Base-by-base conservation (phyloP, 192 early-diverging fungal species). In the Coemansia pectinata region DNA sequence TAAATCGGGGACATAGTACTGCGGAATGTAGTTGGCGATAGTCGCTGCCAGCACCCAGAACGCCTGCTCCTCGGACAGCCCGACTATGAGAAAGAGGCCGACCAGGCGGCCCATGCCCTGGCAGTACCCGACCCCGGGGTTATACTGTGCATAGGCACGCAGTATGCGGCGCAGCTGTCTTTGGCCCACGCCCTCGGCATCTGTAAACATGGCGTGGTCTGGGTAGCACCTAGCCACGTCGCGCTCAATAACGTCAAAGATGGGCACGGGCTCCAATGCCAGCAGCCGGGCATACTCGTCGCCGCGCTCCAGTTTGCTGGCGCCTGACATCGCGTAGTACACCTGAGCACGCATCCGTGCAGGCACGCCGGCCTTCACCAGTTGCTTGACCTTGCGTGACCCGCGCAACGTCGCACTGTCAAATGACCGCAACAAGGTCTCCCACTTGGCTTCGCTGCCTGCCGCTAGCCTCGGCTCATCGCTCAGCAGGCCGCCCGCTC, bases 81-180 rank as follows among this genome's bases (percentile, higher is more conserved):
- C 81, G 7, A 92, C 86, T 87, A 97, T 97, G 57, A 98, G 74
- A 79, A 97, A 90, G 83, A 95, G 88, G 0, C 96, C 95, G 14
- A 90, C 96, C 47, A 98, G 65, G 55, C 95, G 87, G 1, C 95
- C 94, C 96, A 97, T 97, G 10, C 97, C 97, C 74, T 97, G 97
- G 72, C 95, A 97, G 78, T 98, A 98, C 33, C 95, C 97, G 6
- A 98, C 78, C 27, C 81, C 69, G 3, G 87, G 86, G 67, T 98
- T 94, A 78, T 95, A 92, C 23, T 94, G 88, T 1, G 96, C 92
- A 68, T 96, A 98, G 0, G 93, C 93, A 44, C 88, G 87, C 29
- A 98, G 80, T 5, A 98, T 83, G 5, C 85, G 84, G n/a, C 89
- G 84, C 21, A 98, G 76, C 75, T 94, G 91, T 36, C 78, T 80